Evolutionary conservation across 2,329 filamentous ascomycete genomes (phyloP).

Genomic region (Cordyceps pruinosa): DNA sequence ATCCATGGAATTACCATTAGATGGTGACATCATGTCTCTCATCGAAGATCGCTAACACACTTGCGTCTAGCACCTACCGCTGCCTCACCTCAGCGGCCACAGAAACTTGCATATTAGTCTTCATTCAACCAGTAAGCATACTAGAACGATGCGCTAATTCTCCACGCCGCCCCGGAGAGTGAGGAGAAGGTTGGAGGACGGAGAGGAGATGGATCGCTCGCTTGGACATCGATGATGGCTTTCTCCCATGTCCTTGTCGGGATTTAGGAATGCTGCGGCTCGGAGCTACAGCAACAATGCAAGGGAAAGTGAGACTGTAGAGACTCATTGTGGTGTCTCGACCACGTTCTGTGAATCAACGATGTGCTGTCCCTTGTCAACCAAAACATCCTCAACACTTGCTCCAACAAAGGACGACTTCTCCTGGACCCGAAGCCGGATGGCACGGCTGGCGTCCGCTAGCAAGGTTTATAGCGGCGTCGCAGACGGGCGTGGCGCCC

Average conservation of each 20-base stretch:
- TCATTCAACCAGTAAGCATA: background rate
- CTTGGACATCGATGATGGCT: background rate
- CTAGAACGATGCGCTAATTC: background rate
- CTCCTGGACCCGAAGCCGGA: background rate
- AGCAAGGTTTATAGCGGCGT: conserved; percentile 6
- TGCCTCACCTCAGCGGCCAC: background rate
- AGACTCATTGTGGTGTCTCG: background rate
- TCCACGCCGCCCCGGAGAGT: background rate
- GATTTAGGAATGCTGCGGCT: background rate
- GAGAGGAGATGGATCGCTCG: background rate
- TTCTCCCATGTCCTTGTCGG: too few relatives aligned
- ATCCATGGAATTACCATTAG: background rate
- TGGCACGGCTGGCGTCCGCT: conserved; percentile 1
- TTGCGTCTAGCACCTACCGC: background rate
- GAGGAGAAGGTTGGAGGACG: background rate
- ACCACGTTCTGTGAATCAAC: background rate
- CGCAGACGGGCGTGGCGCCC: conserved; percentile 6
- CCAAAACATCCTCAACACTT: background rate
- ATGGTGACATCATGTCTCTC: conserved; percentile 11
- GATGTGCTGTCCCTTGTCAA: background rate
- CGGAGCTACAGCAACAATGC: background rate
- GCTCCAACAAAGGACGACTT: too few relatives aligned
- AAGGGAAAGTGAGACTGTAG: too few relatives aligned
- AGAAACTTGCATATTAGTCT: background rate
- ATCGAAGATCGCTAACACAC: conserved; percentile 4